These are phyloP conservation scores for Auricularia sp. DNA, from an alignment of 768 basidiomycete species.

Conservation along the genomic window DNA sequence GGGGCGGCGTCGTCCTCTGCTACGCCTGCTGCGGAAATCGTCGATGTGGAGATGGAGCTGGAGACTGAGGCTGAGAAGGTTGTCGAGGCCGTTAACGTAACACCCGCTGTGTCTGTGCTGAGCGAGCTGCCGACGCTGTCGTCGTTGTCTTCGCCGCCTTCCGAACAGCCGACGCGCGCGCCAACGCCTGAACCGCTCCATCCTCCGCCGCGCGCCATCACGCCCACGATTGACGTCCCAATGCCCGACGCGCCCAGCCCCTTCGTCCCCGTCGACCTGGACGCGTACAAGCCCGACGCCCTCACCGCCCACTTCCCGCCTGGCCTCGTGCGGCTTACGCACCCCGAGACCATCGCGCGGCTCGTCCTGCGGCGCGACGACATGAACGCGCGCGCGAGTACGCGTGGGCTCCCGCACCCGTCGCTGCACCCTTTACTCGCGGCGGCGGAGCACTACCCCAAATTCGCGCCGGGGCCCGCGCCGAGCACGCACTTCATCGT, in stretches of 20 bases:
- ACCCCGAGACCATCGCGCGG: background rate
- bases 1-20: too few species aligned
- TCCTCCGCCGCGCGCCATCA: constrained; percentile 15
- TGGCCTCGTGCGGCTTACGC: background rate
- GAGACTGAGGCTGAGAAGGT: constrained; percentile 39
- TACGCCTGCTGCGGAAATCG: constrained; percentile 19
- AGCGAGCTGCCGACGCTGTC: constrained; percentile 14
- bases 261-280: background rate
- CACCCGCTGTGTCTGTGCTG: constrained; percentile 22
- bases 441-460: background rate
- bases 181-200: constrained; percentile 33
- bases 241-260: background rate
- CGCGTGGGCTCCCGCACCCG: background rate
- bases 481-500: background rate
- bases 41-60: constrained; percentile 45
- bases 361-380: background rate
- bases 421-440: background rate
- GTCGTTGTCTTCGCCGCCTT: constrained; percentile 19
- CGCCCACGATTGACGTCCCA: constrained; percentile 15
- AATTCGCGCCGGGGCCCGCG: background rate
- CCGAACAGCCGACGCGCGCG: constrained; percentile 25
- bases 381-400: background rate
- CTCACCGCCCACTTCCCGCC: background rate
- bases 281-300: background rate
- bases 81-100: constrained; percentile 34